Evolutionary conservation across 78 protist species (phyloP).

Genomic region (Creolimax fragrantissima): DNA sequence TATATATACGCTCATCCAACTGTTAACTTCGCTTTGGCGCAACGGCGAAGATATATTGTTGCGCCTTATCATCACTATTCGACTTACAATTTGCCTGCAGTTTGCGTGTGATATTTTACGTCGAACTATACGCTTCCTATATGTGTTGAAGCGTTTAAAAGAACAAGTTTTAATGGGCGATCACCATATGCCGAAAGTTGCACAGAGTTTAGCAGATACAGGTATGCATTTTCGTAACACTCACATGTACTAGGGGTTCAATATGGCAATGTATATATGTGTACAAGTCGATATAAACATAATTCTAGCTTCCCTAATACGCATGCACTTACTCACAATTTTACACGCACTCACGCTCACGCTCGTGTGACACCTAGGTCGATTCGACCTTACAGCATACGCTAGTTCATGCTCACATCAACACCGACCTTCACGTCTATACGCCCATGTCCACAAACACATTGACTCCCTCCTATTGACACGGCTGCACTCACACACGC

Average conservation of each 20-base stretch:
- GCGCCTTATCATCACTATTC: too few species aligned
- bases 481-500: background rate
- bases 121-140: background rate
- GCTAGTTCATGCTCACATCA: too few species aligned
- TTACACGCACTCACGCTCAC: too few species aligned
- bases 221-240: too few species aligned
- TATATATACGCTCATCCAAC: background rate
- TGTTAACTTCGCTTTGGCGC: background rate
- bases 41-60: too few species aligned
- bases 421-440: background rate
- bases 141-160: background rate
- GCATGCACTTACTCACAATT: too few species aligned
- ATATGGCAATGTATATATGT: too few species aligned
- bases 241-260: too few species aligned
- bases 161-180: background rate
- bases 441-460: background rate
- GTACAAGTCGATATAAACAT: too few species aligned
- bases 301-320: too few species aligned
- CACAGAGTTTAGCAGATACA: background rate
- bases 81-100: background rate
- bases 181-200: background rate
- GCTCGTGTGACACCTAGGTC: too few species aligned
- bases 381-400: too few species aligned
- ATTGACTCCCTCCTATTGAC: background rate
- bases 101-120: conserved; percentile 1